phyloP scores from a whole-genome alignment of 352 stramenopile genomes.

The Phytopythium helicoides region DNA sequence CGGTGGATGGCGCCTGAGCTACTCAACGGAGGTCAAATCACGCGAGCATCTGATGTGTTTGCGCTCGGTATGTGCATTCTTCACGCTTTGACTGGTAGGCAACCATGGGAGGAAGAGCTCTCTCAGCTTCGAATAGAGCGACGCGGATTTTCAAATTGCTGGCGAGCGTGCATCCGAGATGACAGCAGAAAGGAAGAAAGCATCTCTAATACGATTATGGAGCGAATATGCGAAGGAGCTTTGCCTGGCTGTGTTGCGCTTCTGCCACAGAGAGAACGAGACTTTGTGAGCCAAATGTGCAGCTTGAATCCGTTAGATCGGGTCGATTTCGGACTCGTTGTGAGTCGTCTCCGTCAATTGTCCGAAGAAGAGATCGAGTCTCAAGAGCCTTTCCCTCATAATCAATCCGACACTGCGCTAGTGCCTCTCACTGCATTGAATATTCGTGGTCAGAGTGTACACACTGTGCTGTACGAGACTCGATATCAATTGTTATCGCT shows the following conservation, averaged over 20 bases:
- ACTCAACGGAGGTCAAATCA: neutral
- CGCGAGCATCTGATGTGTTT: neutral
- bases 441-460: too few relatives aligned
- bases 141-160: too few relatives aligned
- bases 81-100: neutral
- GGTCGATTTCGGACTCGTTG: neutral
- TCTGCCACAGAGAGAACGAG: neutral
- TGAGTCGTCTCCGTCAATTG: neutral
- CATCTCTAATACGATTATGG: neutral
- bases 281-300: neutral
- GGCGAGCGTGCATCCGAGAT: too few relatives aligned
- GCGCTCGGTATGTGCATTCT: constrained; percentile 5
- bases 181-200: neutral
- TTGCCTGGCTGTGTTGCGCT: neutral
- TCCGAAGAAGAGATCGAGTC: neutral
- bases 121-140: too few relatives aligned
- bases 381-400: too few relatives aligned
- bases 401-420: too few relatives aligned
- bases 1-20: constrained; percentile 1
- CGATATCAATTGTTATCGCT: too few relatives aligned
- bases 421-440: too few relatives aligned
- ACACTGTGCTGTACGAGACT: too few relatives aligned
- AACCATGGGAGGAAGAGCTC: too few relatives aligned
- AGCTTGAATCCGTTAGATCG: neutral
- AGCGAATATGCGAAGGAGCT: neutral